Percentiles rank a stretch among this genome's conserved stretches.
Conservation (phyloP, 108 stramenopile species). For the Discostella stelligeroides region DNA sequence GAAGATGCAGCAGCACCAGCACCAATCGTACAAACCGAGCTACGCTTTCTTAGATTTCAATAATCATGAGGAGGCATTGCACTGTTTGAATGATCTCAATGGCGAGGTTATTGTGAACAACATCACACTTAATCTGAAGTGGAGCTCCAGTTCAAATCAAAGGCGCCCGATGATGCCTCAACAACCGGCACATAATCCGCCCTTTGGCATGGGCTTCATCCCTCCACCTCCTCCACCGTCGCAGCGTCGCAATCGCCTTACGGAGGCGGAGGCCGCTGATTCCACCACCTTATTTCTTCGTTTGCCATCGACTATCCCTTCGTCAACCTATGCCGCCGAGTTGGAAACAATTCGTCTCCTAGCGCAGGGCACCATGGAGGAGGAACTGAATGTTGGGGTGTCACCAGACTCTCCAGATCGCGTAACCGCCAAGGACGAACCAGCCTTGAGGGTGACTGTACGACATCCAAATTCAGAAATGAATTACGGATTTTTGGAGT, state of each 20-base stretch:
- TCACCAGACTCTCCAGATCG: constrained; percentile 57
- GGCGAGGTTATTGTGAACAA: constrained; percentile 56
- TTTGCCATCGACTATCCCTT: constrained; percentile 50
- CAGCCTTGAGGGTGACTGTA: constrained; percentile 70
- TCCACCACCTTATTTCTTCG: constrained; percentile 79
- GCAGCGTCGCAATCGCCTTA: constrained; percentile 55
- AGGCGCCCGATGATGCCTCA: constrained; percentile 21
- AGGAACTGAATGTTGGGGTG: constrained; percentile 67
- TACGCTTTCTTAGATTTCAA: constrained; percentile 86
- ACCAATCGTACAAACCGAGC: constrained; percentile 40
- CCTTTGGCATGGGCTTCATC: constrained; percentile 7
- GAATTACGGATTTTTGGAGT: constrained; percentile 82
- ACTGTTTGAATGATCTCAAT: constrained; percentile 60
- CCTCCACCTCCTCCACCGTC: constrained; percentile 41
- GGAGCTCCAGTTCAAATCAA: constrained; percentile 53
- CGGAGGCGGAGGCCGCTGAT: constrained; percentile 75
- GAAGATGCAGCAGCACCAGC: constrained; percentile 24
- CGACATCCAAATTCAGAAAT: constrained; percentile 49
- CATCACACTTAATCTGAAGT: constrained; percentile 70
- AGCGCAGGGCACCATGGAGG: constrained; percentile 71
- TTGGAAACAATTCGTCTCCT: constrained; percentile 54
- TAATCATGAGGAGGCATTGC: constrained; percentile 63
- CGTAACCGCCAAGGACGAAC: constrained; percentile 78
- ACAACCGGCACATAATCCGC: constrained; percentile 11
- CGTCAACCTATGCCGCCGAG: constrained; percentile 31